Evolutionary conservation across 2,329 filamentous ascomycete species (phyloP).

Genomic region (Phaeosphaeriaceae sp.): DNA sequence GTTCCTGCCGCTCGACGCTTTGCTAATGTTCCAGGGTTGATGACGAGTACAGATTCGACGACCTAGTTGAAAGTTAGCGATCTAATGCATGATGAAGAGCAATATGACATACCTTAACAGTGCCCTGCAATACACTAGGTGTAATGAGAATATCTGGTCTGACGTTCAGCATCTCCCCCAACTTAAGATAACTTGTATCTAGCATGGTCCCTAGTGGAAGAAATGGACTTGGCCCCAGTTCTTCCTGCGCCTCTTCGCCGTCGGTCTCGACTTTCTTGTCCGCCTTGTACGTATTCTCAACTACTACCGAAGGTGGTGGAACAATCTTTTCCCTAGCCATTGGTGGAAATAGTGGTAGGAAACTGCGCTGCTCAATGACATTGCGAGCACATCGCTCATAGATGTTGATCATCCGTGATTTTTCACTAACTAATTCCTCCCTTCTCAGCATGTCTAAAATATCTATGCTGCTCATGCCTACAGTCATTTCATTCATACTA

Average conservation of each 20-base stretch:
- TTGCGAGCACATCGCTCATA: constrained; percentile 76
- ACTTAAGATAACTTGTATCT: constrained; percentile 82
- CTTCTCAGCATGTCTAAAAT: constrained; percentile 79
- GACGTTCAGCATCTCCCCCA: constrained; percentile 89
- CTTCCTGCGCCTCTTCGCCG: constrained; percentile 60
- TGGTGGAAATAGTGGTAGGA: constrained; percentile 87
- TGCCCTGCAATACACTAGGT: constrained; percentile 82
- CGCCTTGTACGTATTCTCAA: constrained; percentile 62
- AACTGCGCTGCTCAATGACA: constrained; percentile 88
- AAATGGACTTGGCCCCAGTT: constrained; percentile 54
- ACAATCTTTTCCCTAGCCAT: constrained; percentile 72
- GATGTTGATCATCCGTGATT: constrained; percentile 63
- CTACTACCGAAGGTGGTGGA: constrained; percentile 36
- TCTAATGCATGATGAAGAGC: constrained; percentile 14
- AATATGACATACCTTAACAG: constrained; percentile 75
- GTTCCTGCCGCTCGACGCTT: constrained; percentile 86
- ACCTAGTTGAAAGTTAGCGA: constrained; percentile 63
- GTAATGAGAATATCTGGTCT: constrained; percentile 83
- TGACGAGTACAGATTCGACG: constrained; percentile 84
- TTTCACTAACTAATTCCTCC: constrained; percentile 70
- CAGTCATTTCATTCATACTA: constrained; percentile 82
- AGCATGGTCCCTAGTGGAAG: constrained; percentile 71
- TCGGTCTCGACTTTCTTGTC: constrained; percentile 37
- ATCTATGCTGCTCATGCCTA: constrained; percentile 85
- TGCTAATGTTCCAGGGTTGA: constrained; percentile 88